A percentile compares a stretch with the other conserved stretches of the same genome.
Conservation (phyloP, 1,284 basidiomycete species). For the Ganoderma lucidum region DNA sequence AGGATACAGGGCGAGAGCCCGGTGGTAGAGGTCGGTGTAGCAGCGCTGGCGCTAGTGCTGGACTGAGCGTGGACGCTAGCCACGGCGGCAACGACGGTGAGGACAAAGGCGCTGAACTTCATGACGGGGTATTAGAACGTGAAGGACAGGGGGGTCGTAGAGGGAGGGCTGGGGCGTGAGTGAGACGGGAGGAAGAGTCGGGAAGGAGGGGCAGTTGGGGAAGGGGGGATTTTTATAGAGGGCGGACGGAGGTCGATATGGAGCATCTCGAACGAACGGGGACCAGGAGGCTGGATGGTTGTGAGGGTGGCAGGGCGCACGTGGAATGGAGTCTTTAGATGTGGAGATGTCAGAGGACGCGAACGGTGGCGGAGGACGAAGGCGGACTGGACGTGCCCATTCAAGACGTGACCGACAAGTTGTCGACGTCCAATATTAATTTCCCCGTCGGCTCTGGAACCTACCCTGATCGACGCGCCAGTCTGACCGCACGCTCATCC, state of each 20-base stretch:
- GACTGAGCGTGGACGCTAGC: slow-evolving; percentile 33
- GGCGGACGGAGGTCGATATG: not conserved
- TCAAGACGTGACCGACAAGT: no score
- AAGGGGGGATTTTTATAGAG: not conserved
- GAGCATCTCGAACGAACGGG: not conserved
- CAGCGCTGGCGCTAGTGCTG: slow-evolving; percentile 13
- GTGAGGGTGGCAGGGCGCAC: not conserved
- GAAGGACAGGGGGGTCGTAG: not conserved
- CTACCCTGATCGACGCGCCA: not conserved
- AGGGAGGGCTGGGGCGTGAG: not conserved
- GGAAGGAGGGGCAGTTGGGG: not conserved
- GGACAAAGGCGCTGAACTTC: slow-evolving; percentile 30
- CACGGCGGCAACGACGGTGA: slow-evolving; percentile 31
- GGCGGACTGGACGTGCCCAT: not conserved
- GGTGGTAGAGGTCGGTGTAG: slow-evolving; percentile 29
- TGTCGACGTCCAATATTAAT: not conserved
- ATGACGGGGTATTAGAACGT: slow-evolving; percentile 15
- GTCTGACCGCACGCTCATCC: not conserved
- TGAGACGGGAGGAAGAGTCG: not conserved
- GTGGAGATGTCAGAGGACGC: not conserved
- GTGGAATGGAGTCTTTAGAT: not conserved
- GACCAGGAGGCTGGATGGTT: not conserved
- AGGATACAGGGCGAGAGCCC: slow-evolving; percentile 34
- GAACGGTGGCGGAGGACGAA: not conserved
- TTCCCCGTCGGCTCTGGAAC: not conserved